phyloP scores from a whole-genome alignment of 306 rosid species.

The Citrullus amarus region DNA sequence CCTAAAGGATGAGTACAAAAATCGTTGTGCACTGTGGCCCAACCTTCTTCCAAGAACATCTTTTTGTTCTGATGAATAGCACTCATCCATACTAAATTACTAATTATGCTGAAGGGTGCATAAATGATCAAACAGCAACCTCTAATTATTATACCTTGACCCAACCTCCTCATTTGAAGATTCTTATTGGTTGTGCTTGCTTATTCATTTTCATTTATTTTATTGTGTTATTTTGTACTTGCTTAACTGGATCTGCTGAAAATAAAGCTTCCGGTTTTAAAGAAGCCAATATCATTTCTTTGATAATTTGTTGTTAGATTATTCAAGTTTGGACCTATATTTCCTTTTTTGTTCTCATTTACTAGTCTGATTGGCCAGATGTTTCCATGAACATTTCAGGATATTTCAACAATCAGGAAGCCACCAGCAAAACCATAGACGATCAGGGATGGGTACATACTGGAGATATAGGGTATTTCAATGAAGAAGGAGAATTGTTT shows the following conservation, averaged over 20 bases:
- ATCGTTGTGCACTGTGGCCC: too few species aligned
- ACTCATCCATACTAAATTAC: not conserved
- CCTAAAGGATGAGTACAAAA: not conserved
- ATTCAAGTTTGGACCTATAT: not conserved
- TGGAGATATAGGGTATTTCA: constrained; percentile 40
- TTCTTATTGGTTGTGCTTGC: not conserved
- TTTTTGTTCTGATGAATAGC: not conserved
- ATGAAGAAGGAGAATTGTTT: constrained; percentile 25
- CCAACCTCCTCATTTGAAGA: not conserved
- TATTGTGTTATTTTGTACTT: not conserved
- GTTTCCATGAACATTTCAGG: constrained; percentile 18
- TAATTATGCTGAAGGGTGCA: not conserved
- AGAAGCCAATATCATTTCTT: not conserved
- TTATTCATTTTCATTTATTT: not conserved
- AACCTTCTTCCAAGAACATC: not conserved
- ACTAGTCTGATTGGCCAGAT: not conserved
- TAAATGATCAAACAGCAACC: not conserved
- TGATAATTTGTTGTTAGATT: not conserved
- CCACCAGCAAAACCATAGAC: constrained; percentile 26
- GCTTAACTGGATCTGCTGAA: not conserved
- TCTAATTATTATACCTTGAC: not conserved
- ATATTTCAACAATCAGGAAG: constrained; percentile 31
- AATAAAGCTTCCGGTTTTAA: not conserved
- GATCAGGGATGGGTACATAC: constrained; percentile 33
- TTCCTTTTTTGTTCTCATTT: not conserved